A percentile compares a stretch with the other conserved stretches of the same genome.
Evolutionary conservation across 805 yeast genomes (phyloP).

Genomic region (Scheffersomyces amazonensis): DNA sequence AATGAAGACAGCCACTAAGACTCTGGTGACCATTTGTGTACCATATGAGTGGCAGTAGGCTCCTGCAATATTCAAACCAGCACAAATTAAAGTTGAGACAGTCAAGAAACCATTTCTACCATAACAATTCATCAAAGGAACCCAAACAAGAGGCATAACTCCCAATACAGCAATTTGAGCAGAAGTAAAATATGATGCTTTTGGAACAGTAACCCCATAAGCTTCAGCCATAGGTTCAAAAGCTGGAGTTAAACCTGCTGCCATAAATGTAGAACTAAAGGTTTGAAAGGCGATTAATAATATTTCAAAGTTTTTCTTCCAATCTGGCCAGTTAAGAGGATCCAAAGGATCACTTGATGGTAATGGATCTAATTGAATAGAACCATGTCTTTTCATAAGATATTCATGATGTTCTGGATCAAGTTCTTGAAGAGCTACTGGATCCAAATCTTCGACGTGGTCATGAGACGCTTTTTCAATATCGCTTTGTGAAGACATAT

Average conservation of each 20-base stretch:
- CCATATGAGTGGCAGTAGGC: slow-evolving; percentile 9
- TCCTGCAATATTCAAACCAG: slow-evolving; percentile 11
- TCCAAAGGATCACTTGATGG: slow-evolving; percentile 12
- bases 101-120: slow-evolving; percentile 10
- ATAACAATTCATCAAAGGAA: slow-evolving; percentile 13
- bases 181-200: slow-evolving; percentile 11
- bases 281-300: slow-evolving; percentile 13
- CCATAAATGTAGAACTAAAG: slow-evolving; percentile 14
- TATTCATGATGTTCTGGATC: slow-evolving; percentile 5
- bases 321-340: slow-evolving; percentile 15
- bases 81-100: slow-evolving; percentile 9
- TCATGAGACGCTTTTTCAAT: slow-evolving; percentile 3
- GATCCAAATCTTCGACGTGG: slow-evolving; percentile 1
- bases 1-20: slow-evolving; percentile 8
- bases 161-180: slow-evolving; percentile 13
- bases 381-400: slow-evolving; percentile 11
- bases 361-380: slow-evolving; percentile 11
- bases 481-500: slow-evolving; percentile 1
- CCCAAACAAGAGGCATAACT: slow-evolving; percentile 13
- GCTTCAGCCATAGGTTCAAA: slow-evolving; percentile 9
- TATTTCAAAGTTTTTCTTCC: slow-evolving; percentile 8
- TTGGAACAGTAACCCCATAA: slow-evolving; percentile 6
- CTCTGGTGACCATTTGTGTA: slow-evolving; percentile 11
- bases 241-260: slow-evolving; percentile 15
- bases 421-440: neutral